These are phyloP conservation scores for Sporothrix mexicana DNA, from an alignment of 2,329 filamentous ascomycete genomes.

Conservation along the genomic window DNA sequence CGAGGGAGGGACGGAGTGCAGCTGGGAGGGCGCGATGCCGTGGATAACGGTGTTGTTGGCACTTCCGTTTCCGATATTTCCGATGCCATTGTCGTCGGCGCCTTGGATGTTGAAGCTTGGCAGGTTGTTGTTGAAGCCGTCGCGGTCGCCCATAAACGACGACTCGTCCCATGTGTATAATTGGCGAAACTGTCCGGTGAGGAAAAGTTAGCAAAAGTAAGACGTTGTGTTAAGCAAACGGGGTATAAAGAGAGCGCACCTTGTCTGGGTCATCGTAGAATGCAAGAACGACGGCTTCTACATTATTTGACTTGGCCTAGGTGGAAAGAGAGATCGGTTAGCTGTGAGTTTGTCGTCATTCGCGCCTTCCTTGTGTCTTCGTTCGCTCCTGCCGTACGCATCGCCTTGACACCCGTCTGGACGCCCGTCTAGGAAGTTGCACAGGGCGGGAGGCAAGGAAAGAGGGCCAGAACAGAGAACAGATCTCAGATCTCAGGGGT, in stretches of 20 bases:
- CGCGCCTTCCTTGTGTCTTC: too few species aligned
- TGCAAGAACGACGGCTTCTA: conserved; percentile 57
- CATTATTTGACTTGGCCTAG: conserved; percentile 53
- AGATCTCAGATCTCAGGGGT: neutral
- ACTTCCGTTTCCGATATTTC: neutral
- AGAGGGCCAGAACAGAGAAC: neutral
- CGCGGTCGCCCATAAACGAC: conserved; percentile 58
- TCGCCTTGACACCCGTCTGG: neutral
- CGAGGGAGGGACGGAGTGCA: conserved; percentile 57
- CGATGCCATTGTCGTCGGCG: conserved; percentile 49
- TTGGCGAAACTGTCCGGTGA: conserved; percentile 56
- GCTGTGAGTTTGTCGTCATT: conserved; percentile 10
- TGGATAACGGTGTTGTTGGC: conserved; percentile 45
- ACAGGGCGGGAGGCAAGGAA: neutral
- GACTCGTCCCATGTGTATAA: conserved; percentile 64
- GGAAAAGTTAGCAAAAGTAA: too few species aligned
- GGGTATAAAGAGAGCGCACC: conserved; percentile 42
- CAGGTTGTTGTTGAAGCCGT: conserved; percentile 47
- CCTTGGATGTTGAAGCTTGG: conserved; percentile 64
- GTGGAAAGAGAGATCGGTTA: neutral
- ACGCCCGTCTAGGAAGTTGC: neutral
- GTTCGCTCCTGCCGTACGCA: conserved; percentile 6
- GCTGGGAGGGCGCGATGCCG: conserved; percentile 52
- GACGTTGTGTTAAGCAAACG: too few species aligned
- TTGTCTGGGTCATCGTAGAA: conserved; percentile 58